These are phyloP conservation scores for Exophiala spinifera DNA, from an alignment of 2,329 filamentous ascomycete species.

Conservation along the genomic window DNA sequence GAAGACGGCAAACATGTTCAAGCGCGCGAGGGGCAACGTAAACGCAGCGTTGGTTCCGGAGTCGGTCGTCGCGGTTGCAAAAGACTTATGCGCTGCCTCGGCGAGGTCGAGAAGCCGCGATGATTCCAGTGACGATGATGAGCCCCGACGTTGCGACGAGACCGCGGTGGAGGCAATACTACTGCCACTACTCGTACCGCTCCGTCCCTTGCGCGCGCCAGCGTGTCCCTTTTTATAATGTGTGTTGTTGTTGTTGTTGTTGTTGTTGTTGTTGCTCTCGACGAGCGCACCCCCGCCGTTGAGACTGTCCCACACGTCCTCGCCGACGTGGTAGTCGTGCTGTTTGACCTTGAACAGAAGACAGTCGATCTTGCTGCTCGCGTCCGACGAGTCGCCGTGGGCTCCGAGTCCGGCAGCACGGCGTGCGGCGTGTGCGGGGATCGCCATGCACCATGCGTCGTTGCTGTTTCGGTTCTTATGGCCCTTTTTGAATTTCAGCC, in stretches of 20 bases:
- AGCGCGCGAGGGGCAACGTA: conserved; percentile 24
- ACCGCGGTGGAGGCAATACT: too few species aligned
- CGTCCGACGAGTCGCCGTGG: conserved; percentile 6
- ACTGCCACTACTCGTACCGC: too few species aligned
- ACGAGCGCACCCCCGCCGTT: background rate
- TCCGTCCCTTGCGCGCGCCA: background rate
- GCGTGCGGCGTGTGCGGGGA: conserved; percentile 30
- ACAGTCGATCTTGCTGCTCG: conserved; percentile 13
- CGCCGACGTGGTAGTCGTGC: conserved; percentile 24
- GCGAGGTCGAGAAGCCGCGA: conserved; percentile 1
- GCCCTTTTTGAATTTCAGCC: conserved; percentile 31
- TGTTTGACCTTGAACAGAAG: conserved; percentile 30
- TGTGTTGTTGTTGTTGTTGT: too few species aligned
- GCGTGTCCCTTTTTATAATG: too few species aligned
- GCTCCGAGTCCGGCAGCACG: conserved; percentile 30
- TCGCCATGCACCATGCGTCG: conserved; percentile 28
- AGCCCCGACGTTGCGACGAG: background rate
- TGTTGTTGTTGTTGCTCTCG: too few species aligned
- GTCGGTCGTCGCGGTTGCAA: background rate
- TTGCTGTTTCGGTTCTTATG: conserved; percentile 28
- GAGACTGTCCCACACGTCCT: conserved; percentile 16
- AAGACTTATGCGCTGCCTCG: background rate
- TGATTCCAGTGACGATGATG: background rate
- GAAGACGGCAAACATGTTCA: conserved; percentile 31
- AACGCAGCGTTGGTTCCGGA: background rate